A percentile compares a stretch with the other conserved stretches of the same genome.
Evolutionary conservation across 2,329 filamentous ascomycete species (phyloP).

Genomic region (Nemania diffusa): DNA sequence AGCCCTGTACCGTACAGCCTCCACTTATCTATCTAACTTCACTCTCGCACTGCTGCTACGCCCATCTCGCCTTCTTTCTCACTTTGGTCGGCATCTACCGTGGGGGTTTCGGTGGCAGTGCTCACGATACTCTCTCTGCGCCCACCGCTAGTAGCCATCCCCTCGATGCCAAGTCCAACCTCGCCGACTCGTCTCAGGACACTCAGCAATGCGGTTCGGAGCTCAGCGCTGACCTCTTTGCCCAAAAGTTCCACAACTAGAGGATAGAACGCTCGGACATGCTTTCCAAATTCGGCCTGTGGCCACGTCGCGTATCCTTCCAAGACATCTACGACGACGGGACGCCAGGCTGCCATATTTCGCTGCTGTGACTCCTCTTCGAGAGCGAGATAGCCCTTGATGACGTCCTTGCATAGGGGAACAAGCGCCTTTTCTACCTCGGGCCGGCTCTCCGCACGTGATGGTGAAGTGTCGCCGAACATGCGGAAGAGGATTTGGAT

Average conservation of each 20-base stretch:
- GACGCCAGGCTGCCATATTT: slow-evolving; percentile 96
- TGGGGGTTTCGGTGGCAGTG: slow-evolving; percentile 38
- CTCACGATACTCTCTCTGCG: slow-evolving; percentile 57
- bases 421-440: slow-evolving; percentile 93
- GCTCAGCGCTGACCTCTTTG: slow-evolving; percentile 82
- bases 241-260: slow-evolving; percentile 83
- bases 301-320: slow-evolving; percentile 92
- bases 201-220: slow-evolving; percentile 80
- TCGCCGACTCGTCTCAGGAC: slow-evolving; percentile 87
- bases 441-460: slow-evolving; percentile 79
- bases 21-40: slow-evolving; percentile 3
- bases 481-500: slow-evolving; percentile 96
- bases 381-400: slow-evolving; percentile 82
- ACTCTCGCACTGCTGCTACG: slow-evolving; percentile 25
- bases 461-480: slow-evolving; percentile 90
- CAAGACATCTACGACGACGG: slow-evolving; percentile 95
- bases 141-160: slow-evolving; percentile 54
- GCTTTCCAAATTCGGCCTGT: slow-evolving; percentile 78
- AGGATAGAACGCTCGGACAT: slow-evolving; percentile 87
- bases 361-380: slow-evolving; percentile 97
- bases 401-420: slow-evolving; percentile 94
- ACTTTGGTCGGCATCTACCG: slow-evolving; percentile 29
- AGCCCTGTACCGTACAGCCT: background rate
- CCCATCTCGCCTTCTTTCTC: slow-evolving; percentile 43
- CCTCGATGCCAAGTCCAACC: slow-evolving; percentile 69